Evolutionary conservation across 1,139 yeast species (phyloP).

Genomic region (Tardiomyces digboiensis): DNA sequence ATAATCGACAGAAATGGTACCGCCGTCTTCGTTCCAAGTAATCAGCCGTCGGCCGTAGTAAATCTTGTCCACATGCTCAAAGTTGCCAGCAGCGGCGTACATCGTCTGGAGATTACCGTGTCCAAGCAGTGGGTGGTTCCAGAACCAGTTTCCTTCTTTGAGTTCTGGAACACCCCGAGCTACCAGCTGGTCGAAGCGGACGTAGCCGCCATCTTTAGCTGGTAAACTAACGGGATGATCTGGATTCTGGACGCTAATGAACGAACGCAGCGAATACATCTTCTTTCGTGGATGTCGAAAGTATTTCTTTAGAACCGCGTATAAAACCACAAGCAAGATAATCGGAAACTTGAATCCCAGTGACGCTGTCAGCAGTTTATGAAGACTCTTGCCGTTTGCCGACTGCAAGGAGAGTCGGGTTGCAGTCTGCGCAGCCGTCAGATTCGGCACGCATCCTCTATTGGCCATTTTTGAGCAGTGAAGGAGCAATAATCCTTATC

Average conservation of each 20-base stretch:
- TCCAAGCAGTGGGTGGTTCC: conserved; percentile 54
- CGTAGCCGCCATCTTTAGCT: conserved; percentile 15
- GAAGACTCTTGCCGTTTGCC: too few species aligned
- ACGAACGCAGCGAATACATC: not conserved
- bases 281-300: too few species aligned
- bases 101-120: conserved; percentile 74
- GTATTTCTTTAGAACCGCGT: too few species aligned
- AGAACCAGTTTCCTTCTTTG: conserved; percentile 36
- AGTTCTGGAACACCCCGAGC: conserved; percentile 36
- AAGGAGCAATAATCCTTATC: too few species aligned
- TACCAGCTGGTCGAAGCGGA: conserved; percentile 33
- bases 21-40: conserved; percentile 46
- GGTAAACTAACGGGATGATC: conserved; percentile 7
- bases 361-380: too few species aligned
- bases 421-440: too few species aligned
- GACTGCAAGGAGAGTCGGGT: too few species aligned
- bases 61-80: conserved; percentile 42
- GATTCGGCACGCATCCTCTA: too few species aligned
- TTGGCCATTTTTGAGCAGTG: too few species aligned
- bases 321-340: too few species aligned
- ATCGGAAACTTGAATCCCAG: too few species aligned
- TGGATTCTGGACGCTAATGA: not conserved
- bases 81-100: conserved; percentile 49
- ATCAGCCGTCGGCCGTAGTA: conserved; percentile 73
- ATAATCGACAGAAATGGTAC: conserved; percentile 72